A percentile compares a stretch with the other conserved stretches of the same genome.
Conservation (phyloP, 495 filamentous ascomycete species). For the Penicillium pulvis region DNA sequence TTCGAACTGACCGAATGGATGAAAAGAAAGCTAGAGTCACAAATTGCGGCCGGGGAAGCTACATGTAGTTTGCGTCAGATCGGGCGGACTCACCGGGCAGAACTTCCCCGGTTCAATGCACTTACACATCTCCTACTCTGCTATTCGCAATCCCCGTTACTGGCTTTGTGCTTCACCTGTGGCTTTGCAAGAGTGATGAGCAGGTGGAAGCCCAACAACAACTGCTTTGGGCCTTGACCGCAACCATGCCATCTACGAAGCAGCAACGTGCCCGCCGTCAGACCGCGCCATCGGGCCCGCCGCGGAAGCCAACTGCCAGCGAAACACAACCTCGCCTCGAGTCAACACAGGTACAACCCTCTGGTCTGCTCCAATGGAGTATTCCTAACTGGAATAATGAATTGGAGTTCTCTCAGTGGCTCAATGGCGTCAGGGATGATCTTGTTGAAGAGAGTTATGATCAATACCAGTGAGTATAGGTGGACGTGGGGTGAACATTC, state of each 20-base stretch:
- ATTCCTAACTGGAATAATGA: slow-evolving; percentile 43
- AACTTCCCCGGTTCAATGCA: slow-evolving; percentile 32
- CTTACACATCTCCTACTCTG: slow-evolving; percentile 8
- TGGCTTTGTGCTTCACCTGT: not conserved
- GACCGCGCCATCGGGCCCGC: slow-evolving; percentile 44
- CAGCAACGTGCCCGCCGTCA: slow-evolving; percentile 44
- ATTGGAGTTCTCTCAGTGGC: slow-evolving; percentile 63
- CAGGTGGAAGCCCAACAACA: not conserved
- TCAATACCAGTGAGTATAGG: slow-evolving; percentile 71
- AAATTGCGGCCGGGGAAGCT: slow-evolving; percentile 23
- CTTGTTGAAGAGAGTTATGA: slow-evolving; percentile 80
- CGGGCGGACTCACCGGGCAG: slow-evolving; percentile 40
- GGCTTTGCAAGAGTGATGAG: slow-evolving; percentile 16
- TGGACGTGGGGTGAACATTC: slow-evolving; percentile 3
- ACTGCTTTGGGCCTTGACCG: slow-evolving; percentile 12
- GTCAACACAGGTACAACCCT: slow-evolving; percentile 24
- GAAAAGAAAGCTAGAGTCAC: not conserved
- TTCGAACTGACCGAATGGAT: not conserved
- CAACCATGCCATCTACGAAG: slow-evolving; percentile 30
- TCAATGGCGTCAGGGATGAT: slow-evolving; percentile 61
- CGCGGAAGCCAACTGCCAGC: slow-evolving; percentile 32
- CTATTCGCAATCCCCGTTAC: not conserved
- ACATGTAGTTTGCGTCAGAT: slow-evolving; percentile 33
- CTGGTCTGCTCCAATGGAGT: slow-evolving; percentile 8
- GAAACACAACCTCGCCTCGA: slow-evolving; percentile 28